Percentiles rank a stretch among this genome's conserved stretches.
phyloP scores from a whole-genome alignment of 108 stramenopile genomes.

The Craspedostauros australis region DNA sequence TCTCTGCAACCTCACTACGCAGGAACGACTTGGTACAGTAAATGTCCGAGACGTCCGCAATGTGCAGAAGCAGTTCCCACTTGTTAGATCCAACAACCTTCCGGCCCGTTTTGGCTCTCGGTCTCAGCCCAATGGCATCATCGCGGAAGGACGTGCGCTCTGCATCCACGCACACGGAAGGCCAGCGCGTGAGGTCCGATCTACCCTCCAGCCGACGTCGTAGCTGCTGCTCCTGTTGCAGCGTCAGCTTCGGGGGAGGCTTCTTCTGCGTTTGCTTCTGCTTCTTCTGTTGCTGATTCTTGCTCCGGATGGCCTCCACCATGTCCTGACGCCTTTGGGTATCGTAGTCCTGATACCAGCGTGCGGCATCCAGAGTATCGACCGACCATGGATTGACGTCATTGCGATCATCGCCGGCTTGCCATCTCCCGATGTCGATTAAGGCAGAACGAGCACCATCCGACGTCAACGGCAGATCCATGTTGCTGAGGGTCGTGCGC shows the following conservation, averaged over 20 bases:
- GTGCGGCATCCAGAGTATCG: slow-evolving; percentile 48
- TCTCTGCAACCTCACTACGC: too few species aligned
- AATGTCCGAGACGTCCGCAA: slow-evolving; percentile 79
- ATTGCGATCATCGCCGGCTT: too few species aligned
- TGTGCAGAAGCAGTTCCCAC: slow-evolving; percentile 80
- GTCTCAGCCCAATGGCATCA: slow-evolving; percentile 77
- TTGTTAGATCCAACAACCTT: slow-evolving; percentile 52
- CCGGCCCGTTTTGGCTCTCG: slow-evolving; percentile 57
- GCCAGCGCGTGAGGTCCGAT: slow-evolving; percentile 51
- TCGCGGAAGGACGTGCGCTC: slow-evolving; percentile 71
- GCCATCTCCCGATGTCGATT: slow-evolving; percentile 69
- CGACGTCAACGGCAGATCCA: slow-evolving; percentile 53
- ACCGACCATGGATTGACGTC: slow-evolving; percentile 52
- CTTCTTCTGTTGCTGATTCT: background rate
- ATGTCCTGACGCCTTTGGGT: slow-evolving; percentile 20
- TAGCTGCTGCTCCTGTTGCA: background rate
- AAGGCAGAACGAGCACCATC: slow-evolving; percentile 66
- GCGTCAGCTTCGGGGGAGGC: background rate
- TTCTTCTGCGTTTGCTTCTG: background rate
- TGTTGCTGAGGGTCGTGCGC: slow-evolving; percentile 42
- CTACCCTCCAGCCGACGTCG: slow-evolving; percentile 31
- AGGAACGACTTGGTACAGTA: slow-evolving; percentile 31
- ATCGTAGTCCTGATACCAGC: slow-evolving; percentile 35
- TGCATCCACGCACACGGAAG: slow-evolving; percentile 78
- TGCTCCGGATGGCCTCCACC: background rate